Base-by-base conservation (phyloP, 129 eudicot species). In the Centella asiatica region DNA sequence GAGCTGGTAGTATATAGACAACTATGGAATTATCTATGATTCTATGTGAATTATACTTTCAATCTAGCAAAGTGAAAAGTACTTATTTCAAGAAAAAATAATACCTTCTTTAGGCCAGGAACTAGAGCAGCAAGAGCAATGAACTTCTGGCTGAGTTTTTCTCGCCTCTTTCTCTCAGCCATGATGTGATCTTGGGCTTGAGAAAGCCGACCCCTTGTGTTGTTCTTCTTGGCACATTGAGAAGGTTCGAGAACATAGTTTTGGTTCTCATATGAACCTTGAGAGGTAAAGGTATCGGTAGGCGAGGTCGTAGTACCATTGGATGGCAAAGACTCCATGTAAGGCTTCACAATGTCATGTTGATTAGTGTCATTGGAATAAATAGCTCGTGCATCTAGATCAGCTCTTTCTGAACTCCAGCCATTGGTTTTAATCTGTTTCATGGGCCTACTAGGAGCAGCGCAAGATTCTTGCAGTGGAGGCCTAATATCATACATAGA, bases 161-260 rank as follows among this genome's bases (percentile, higher is more conserved):
- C 96, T 65, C 96, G 75, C 62, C 96, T 88, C 71, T 77, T 88
- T 62, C 96, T 81, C 72, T 88, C 96, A 60, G 96, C 96, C 29
- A 88, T 57, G 60, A 84, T 74, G 51, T 88, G 89, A 68, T 88
- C 96, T 74, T 81, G 93, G 49, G 85, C 78, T 45, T 76, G 79
- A 36, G 88, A 45, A 50, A 57, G 62, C 45, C 74, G 77, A 24
- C 65, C 57, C 56, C 32, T 64, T 17, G 74, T 45, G 70, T 27
- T 70, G 5, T 66, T 46, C 44, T 68, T 82, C 69, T 78, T 83
- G 36, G 60, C 77, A 46, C 76, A 83, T 56, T 72, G 76, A 66
- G 68, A 65, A 61, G 79, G 37, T 44, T 77, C 80, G 44, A 78
- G 32, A 23, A 52, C 72, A 51, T 62, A 48, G 31, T 76, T 74